Conservation (phyloP, 2,329 filamentous ascomycete species). For the Colletotrichum theobromicola region DNA sequence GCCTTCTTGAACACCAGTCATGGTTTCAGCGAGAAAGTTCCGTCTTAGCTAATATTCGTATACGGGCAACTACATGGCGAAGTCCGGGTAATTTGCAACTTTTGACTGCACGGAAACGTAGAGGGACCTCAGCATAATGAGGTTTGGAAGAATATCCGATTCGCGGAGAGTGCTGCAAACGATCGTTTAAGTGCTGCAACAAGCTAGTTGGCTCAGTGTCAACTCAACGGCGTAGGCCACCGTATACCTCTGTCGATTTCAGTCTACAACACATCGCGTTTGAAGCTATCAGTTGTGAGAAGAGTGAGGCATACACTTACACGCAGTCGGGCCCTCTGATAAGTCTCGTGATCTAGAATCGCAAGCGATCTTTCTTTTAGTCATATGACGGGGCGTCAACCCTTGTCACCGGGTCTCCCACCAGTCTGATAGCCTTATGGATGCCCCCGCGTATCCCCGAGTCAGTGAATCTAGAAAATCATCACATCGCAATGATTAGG, state of each 20-base stretch:
- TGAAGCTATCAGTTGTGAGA: not conserved
- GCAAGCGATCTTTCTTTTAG: not conserved
- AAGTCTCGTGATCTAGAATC: not conserved
- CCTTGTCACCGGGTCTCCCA: not conserved
- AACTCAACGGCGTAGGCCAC: not conserved
- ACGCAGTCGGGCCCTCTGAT: not conserved
- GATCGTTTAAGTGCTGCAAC: not conserved
- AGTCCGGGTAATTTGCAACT: not conserved
- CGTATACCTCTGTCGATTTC: not conserved
- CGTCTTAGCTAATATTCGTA: not conserved
- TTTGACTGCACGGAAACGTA: not conserved
- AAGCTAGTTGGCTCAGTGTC: not conserved
- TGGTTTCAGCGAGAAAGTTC: not conserved
- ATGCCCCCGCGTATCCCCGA: not conserved
- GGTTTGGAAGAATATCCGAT: not conserved
- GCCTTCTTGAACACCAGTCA: not conserved
- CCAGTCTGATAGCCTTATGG: not conserved
- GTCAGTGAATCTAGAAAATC: not conserved
- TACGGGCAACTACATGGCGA: not conserved
- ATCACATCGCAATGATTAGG: not conserved
- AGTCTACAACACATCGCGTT: not conserved
- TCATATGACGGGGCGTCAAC: not conserved
- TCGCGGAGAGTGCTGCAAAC: not conserved
- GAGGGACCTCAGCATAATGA: not conserved
- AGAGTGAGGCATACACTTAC: rapidly evolving